These are phyloP conservation scores for Hemisphaericaspora nanyangensis DNA, from an alignment of 805 yeast species.

Conservation along the genomic window DNA sequence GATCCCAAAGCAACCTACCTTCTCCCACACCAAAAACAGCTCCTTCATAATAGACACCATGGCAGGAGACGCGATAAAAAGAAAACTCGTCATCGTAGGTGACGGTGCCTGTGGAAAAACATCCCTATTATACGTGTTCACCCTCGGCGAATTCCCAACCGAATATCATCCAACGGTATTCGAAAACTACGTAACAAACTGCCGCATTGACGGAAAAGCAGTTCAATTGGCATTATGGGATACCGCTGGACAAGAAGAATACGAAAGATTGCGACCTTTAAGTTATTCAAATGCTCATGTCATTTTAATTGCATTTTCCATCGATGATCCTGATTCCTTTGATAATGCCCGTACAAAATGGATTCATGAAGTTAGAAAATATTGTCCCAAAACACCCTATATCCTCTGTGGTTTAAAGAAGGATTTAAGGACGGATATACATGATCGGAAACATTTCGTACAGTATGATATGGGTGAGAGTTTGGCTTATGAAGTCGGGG, in stretches of 20 bases:
- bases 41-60: background rate
- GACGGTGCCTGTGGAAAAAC: slow-evolving; percentile 97
- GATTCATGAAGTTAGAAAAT: slow-evolving; percentile 77
- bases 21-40: too few relatives aligned
- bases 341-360: slow-evolving; percentile 82
- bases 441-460: slow-evolving; percentile 44
- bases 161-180: slow-evolving; percentile 93
- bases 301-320: slow-evolving; percentile 79
- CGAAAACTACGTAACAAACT: slow-evolving; percentile 91
- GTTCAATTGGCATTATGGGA: slow-evolving; percentile 91
- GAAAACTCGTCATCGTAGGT: slow-evolving; percentile 87
- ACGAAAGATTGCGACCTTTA: slow-evolving; percentile 82
- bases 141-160: slow-evolving; percentile 88
- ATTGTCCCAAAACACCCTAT: slow-evolving; percentile 78
- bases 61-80: slow-evolving; percentile 25
- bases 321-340: slow-evolving; percentile 80
- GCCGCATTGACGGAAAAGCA: slow-evolving; percentile 90
- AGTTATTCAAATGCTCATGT: slow-evolving; percentile 87
- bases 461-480: slow-evolving; percentile 57
- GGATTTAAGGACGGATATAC: slow-evolving; percentile 57
- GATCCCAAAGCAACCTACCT: too few relatives aligned
- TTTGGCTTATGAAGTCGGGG: slow-evolving; percentile 77
- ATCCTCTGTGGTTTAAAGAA: slow-evolving; percentile 81
- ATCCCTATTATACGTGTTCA: slow-evolving; percentile 83
- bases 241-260: slow-evolving; percentile 96